Base-by-base conservation (phyloP, 148 eudicot species). In the Arctostaphylos glauca region DNA sequence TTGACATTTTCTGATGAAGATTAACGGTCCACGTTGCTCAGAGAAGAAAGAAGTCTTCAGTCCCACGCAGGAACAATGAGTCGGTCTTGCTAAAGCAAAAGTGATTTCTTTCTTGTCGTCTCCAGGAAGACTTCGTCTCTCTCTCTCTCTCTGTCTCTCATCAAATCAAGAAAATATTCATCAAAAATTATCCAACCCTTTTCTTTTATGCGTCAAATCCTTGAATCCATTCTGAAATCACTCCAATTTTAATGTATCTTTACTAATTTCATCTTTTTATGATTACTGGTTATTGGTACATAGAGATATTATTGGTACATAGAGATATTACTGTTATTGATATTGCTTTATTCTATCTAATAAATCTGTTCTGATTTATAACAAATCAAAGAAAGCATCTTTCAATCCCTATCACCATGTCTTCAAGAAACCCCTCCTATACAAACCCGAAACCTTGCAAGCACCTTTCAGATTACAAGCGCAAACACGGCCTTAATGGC, bases 401-500 rank as follows among this genome's bases (percentile, higher is more conserved):
- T 76, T 52, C 79, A 52, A 76, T 76, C 59, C 59, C 59, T 52
- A 14, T 76, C 59, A 76, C 6, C 44, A 76, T 76, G 79, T 76
- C 59, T 59, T 76, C 59, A 76, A 76, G 59, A 76, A 76, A 76
- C 59, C 60, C 79, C 58, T 76, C 59, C 3, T 76, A 81, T 54
- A 83, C 85, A 84, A 81, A 72, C 83, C 93, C 91, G 50, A 89
- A 87, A 54, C 86, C 93, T 80, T 92, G 94, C 90, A 86, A 87
- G 82, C 92, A 92, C 76, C 90, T 92, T 18, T 79, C 90, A 38
- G 86, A 84, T 86, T 90, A 85, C 85, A 92, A 90, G 92, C 87
- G 82, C 18, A 90, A 84, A 73, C 85, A 92, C 84, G 92, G 94
- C 58, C 55, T 83, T 9, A 85, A 77, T 38, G 87, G 87, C 71